Evolutionary conservation across 352 stramenopile species (phyloP).

Genomic region (Discostella stelligera): DNA sequence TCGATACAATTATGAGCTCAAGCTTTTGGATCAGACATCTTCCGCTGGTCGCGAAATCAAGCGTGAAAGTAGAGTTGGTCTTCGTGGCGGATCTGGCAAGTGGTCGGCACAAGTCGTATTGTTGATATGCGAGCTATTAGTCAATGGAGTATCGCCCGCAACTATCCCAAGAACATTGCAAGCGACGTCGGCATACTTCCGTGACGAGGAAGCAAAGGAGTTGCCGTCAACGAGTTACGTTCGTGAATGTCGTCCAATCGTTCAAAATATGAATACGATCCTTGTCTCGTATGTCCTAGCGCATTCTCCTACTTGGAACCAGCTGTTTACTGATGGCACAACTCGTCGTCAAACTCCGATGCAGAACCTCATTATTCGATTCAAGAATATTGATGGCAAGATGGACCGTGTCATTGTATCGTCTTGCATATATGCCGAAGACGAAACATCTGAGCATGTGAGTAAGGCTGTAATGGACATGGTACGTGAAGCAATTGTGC

Average conservation of each 20-base stretch:
- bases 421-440: constrained; percentile 7
- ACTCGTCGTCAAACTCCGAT: constrained; percentile 3
- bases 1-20: background rate
- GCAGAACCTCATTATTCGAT: constrained; percentile 1
- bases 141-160: background rate
- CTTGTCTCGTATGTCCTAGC: background rate
- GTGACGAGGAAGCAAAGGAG: background rate
- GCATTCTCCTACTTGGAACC: constrained; percentile 1
- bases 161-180: background rate
- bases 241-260: background rate
- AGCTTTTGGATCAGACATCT: background rate
- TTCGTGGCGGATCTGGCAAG: background rate
- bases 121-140: constrained; percentile 2
- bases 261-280: background rate
- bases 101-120: background rate
- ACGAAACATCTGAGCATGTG: background rate
- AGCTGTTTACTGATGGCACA: constrained; percentile 1
- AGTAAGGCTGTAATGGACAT: too few species aligned
- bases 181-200: constrained; percentile 1
- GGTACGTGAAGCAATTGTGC: too few species aligned
- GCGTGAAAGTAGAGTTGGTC: background rate
- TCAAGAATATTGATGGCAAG: background rate
- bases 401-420: constrained; percentile 7
- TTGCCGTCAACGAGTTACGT: background rate
- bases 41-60: background rate